Percentiles rank a stretch among this genome's conserved stretches.
Conservation (phyloP, 345 rosid species). For the Eucalyptus lansdowneana region DNA sequence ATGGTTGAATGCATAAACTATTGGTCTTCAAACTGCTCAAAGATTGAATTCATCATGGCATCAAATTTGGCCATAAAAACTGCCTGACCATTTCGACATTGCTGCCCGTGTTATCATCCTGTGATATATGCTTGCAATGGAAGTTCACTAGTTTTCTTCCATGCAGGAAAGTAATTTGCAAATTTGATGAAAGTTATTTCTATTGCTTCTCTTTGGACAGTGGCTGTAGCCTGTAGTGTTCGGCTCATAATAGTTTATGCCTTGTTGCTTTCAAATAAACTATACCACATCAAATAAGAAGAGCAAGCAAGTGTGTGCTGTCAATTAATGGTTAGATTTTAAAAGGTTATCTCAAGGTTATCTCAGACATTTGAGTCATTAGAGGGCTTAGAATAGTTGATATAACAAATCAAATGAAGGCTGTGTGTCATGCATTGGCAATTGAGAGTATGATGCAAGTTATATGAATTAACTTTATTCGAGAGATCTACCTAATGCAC, state of each 20-base stretch:
- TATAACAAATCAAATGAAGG: background rate
- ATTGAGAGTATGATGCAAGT: background rate
- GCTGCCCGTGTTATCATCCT: background rate
- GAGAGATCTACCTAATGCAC: background rate
- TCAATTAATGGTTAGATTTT: background rate
- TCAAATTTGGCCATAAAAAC: background rate
- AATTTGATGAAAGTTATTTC: background rate
- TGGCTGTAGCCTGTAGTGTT: background rate
- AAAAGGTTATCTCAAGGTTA: background rate
- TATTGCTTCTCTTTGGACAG: background rate
- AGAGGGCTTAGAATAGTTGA: background rate
- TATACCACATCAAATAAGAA: background rate
- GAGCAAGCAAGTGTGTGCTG: background rate
- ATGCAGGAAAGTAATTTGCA: background rate
- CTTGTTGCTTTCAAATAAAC: background rate
- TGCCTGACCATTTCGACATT: background rate
- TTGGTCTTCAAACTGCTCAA: background rate
- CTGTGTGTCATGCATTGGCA: background rate
- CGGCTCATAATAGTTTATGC: background rate
- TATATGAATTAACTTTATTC: background rate
- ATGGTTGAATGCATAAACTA: background rate
- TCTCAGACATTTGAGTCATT: background rate
- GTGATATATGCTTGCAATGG: background rate
- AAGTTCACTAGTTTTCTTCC: background rate
- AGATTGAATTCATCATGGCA: background rate